Base-by-base conservation (phyloP, 2,329 filamentous ascomycete genomes). In the Metarhizium guizhouense region DNA sequence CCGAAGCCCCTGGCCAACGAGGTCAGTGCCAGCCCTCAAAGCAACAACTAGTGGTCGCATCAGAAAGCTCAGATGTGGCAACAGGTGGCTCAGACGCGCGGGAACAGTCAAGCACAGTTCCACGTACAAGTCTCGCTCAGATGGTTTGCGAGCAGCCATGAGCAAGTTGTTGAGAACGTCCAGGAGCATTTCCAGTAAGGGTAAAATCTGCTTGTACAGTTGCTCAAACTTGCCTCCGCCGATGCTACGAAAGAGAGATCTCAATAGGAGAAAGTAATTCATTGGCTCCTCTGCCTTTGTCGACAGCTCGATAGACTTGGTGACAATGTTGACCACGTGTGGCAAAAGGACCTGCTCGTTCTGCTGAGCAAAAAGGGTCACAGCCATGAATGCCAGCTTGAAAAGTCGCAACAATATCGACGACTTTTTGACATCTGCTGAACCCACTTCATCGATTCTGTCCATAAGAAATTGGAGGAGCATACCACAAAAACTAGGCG, bases 1-100 rank as follows among this genome's bases (percentile, higher is more conserved):
- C 32, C 95, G 80, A 6, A 99, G 77, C 0, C 94, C 94, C 70
- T 99, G 95, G 0, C 92, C 92, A 18, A 99, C 93, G 43, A 99
- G 81, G 61, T 99, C 94, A 1, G 89, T 92, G 14, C 93, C 92
- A 18, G 92, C 91, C 56, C 92, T 84, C 53, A 99, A 74, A 8
- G 94, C 94, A 57, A 99, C 92, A n/a, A 97, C 95, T 10, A 99
- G 79, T 2, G 94, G 94, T 34, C 94, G 83, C 94, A 99, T 99
- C 50, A 99, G 76, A 67, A 95, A 97, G 70, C 88, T 96, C 40
- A 99, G 76, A 72, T 99, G 94, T 1, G 94, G 94, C 29, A 99
- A 76, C 14, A 99, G 80, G 68, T 99, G 96, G 66, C 94, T 97
- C 5, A 99, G 77, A 43, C 94, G 81, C 45, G 94, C 94, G 2